Base-by-base conservation (phyloP, 495 filamentous ascomycete genomes). In the Xylaria grammica region DNA sequence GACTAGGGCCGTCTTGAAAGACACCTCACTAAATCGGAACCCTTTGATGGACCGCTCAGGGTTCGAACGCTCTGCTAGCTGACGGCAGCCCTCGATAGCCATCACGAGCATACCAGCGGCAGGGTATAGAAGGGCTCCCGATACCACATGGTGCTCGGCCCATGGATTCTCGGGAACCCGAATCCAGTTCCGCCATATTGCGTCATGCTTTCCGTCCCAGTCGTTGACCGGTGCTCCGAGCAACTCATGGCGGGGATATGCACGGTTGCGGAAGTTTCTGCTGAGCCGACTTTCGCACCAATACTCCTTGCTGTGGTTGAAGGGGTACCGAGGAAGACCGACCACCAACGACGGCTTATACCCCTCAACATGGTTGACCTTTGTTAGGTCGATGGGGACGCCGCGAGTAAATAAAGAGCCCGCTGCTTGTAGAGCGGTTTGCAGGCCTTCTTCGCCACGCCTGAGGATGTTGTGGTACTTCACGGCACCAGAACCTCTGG, bases 61-160 rank as follows among this genome's bases (percentile, higher is more conserved):
- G 0, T 67, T 49, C 8, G 44, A 48, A 22, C 44, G 20, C 4
- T 65, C 48, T 6, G 69, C 61, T 1, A 73, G 65, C 26, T 80
- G 22, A 46, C 83, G 80, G 1, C 69, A 69, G 0, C 81, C 84
- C 66, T 86, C 83, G 10, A 79, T 72, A 10, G 66, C 77, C 79
- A 85, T 84, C n/a, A 73, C 68, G 1, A 84, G 68, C 56, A 81
- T 82, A 0, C 77, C 82, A 1, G 81, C 77, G 3, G 66, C 71
- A 0, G 83, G 82, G 52, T 81, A 84, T 0, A 85, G 63, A 9
- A 82, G 75, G 13, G 76, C 73, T 0, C 58, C 61, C 3, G 55
- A 63, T 57, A 72, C 72, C 32, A 59, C 73, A 60, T 85, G 81
- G 52, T 82, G 75, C 32, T 67, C 19, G 6, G 84, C 49, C 82